Evolutionary conservation across 345 rosid species (phyloP), one percentile per base, ranked within the genome.

Genomic region (Eutrema japonicum): DNA sequence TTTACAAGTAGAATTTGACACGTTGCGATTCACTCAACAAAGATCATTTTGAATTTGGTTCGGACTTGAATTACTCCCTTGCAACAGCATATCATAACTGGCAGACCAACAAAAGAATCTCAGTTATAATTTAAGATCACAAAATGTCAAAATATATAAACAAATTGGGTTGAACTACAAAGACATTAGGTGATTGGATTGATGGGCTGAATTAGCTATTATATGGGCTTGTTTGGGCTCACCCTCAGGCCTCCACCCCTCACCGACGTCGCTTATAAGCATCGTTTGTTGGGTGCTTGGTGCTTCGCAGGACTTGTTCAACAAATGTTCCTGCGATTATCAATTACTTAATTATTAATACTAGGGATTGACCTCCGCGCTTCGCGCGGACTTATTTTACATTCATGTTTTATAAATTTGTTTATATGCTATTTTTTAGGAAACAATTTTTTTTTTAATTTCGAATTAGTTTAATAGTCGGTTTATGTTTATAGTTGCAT

Each of bases 251-350:
- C 79, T 16, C 93, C 91, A 86, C 10, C 43, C 10, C n/a, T 73
- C 56, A 0, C 81, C 77, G 32, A 82, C 80, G n/a, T 85, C 83
- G 36, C 82, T 81, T 40, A 80, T 74, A 35, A 79, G 80, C 14
- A 81, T 73, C 5, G 53, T 1, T 16, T 75, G 70, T 42, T 72
- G 79, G 33, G 59, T 55, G 10, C 52, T 55, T 30, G 85, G 83
- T 49, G 81, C 84, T 48, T 83, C 72, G 67, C 76, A 88, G 40
- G 93, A 76, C 59, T 80, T 84, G 50, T 77, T 77, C 82, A 83
- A 50, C 77, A 88, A 48, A 73, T 68, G 76, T n/a, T 85, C 92
- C 94, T 90, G 80, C 57, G 38, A 67, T 61, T 10, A 71, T 66
- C 33, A 63, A 41, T 41, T 32, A 7, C 14, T 7, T 1, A 9